Evolutionary conservation across 2,329 filamentous ascomycete species (phyloP).

Genomic region (Mollisiaceae sp.): DNA sequence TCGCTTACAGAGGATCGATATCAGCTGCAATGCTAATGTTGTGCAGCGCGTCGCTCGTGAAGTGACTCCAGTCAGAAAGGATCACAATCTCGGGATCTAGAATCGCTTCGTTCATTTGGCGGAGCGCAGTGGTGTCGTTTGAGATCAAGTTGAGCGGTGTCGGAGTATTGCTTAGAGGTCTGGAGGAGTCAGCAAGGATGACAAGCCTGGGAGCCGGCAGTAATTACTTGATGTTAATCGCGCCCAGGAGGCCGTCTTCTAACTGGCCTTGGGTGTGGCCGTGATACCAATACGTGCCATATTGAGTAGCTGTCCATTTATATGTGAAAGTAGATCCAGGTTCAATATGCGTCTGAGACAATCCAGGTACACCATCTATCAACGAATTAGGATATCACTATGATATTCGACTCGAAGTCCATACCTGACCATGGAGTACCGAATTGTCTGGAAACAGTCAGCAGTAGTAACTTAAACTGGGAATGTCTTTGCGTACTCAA

Average conservation of each 20-base stretch:
- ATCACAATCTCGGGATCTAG: constrained; percentile 23
- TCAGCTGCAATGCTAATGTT: constrained; percentile 20
- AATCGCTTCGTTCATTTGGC: constrained; percentile 19
- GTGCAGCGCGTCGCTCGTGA: constrained; percentile 24
- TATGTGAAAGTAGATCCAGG: constrained; percentile 47
- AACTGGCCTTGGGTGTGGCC: constrained; percentile 43
- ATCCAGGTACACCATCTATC: constrained; percentile 47
- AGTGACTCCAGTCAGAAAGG: constrained; percentile 33
- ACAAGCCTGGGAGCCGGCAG: background rate
- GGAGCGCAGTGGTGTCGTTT: constrained; percentile 18
- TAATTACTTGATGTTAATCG: constrained; percentile 38
- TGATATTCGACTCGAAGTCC: background rate
- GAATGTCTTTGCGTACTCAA: constrained; percentile 18
- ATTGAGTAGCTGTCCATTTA: constrained; percentile 46
- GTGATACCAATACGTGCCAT: constrained; percentile 47
- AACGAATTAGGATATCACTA: background rate
- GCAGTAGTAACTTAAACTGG: constrained; percentile 18
- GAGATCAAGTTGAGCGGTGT: constrained; percentile 26
- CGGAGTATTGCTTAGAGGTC: constrained; percentile 18
- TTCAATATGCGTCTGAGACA: constrained; percentile 49
- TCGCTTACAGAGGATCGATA: constrained; percentile 27
- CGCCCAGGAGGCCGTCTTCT: constrained; percentile 39
- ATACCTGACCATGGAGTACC: constrained; percentile 42
- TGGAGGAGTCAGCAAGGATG: constrained; percentile 4
- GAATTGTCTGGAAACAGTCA: constrained; percentile 30